These are phyloP conservation scores for Fusarium sarcochroum DNA, from an alignment of 2,329 filamentous ascomycete genomes.

Conservation along the genomic window DNA sequence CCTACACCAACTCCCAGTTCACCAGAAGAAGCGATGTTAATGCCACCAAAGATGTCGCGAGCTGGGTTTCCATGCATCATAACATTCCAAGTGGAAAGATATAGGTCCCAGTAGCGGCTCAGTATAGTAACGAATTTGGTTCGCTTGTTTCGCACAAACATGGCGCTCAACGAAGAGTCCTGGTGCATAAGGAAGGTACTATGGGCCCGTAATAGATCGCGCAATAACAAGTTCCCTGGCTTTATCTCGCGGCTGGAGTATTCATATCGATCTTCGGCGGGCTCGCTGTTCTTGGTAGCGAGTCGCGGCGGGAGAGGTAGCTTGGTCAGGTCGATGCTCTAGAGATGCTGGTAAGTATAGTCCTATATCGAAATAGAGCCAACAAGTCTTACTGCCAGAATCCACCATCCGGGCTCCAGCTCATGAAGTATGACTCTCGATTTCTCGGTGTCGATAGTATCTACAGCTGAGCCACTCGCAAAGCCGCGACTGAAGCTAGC, in stretches of 20 bases:
- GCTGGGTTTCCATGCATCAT: constrained; percentile 91
- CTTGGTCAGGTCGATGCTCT: constrained; percentile 81
- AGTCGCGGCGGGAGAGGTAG: constrained; percentile 72
- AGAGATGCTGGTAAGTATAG: constrained; percentile 15
- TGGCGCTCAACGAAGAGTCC: constrained; percentile 77
- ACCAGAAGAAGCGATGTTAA: constrained; percentile 90
- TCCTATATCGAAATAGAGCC: not conserved
- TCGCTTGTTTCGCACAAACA: constrained; percentile 76
- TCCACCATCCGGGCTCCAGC: constrained; percentile 94
- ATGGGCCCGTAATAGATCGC: constrained; percentile 87
- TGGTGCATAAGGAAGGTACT: constrained; percentile 90
- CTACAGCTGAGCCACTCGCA: constrained; percentile 80
- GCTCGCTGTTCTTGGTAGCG: constrained; percentile 57
- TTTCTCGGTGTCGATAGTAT: constrained; percentile 92
- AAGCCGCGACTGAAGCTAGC: constrained; percentile 93
- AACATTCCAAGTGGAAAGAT: constrained; percentile 84
- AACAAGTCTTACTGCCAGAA: constrained; percentile 78
- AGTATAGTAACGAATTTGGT: constrained; percentile 80
- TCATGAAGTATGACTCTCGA: constrained; percentile 87
- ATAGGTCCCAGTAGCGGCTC: constrained; percentile 84
- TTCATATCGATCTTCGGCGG: constrained; percentile 69
- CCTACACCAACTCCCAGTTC: constrained; percentile 95
- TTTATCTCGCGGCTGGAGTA: constrained; percentile 94
- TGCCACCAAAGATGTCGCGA: constrained; percentile 81
- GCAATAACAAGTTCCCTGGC: constrained; percentile 80